These are phyloP conservation scores for Acacia confusa DNA, from an alignment of 306 rosid species.

Conservation along the genomic window DNA sequence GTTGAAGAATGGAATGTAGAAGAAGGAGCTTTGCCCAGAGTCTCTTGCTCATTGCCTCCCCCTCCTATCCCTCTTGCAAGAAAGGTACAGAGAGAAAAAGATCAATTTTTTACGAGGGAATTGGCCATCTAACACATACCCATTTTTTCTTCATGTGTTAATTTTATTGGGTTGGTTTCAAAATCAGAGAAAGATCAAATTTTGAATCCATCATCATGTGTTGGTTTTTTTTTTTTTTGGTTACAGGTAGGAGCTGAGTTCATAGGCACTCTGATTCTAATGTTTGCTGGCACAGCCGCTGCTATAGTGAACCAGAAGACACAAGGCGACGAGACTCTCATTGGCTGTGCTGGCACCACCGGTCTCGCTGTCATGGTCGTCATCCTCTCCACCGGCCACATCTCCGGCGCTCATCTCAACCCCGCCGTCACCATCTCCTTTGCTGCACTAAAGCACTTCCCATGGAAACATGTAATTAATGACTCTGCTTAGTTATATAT, in stretches of 20 bases:
- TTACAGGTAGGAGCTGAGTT: slow-evolving; percentile 92
- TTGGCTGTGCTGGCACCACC: slow-evolving; percentile 71
- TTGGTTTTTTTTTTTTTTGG: not conserved
- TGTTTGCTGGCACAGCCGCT: slow-evolving; percentile 72
- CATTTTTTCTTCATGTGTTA: slow-evolving; percentile 5
- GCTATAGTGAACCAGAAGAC: slow-evolving; percentile 80
- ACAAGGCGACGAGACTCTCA: slow-evolving; percentile 54
- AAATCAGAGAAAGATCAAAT: not conserved
- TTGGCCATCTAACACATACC: slow-evolving; percentile 1
- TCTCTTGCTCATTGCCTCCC: slow-evolving; percentile 62
- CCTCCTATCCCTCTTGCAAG: slow-evolving; percentile 72
- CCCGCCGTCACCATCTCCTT: slow-evolving; percentile 83
- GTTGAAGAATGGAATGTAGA: slow-evolving; percentile 63
- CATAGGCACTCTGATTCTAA: slow-evolving; percentile 69
- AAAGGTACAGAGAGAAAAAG: slow-evolving; percentile 45
- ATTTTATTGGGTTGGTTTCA: not conserved
- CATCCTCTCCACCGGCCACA: slow-evolving; percentile 77
- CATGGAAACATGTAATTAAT: slow-evolving; percentile 68
- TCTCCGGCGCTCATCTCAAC: slow-evolving; percentile 92
- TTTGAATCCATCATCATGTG: not conserved
- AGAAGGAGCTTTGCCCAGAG: slow-evolving; percentile 65
- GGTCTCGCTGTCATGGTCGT: slow-evolving; percentile 85
- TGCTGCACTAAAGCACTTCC: slow-evolving; percentile 86
- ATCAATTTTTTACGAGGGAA: not conserved
- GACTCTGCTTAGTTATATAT: too few species aligned